Conservation (phyloP, 1,139 yeast species). For the Lizanozyma gosingica region DNA sequence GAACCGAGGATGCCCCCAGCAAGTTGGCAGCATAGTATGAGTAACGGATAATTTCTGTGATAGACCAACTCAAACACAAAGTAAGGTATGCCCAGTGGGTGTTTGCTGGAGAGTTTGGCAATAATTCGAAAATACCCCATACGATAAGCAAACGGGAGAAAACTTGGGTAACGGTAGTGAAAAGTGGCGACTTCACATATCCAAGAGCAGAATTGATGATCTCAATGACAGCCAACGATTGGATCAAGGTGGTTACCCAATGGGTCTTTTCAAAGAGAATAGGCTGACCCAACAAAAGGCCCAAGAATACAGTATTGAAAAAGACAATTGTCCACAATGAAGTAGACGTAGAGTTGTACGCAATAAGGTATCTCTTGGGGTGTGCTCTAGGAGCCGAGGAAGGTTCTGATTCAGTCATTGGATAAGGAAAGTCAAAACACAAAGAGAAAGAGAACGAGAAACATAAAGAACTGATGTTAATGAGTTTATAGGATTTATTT, state of each 20-base stretch:
- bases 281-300: constrained; percentile 45
- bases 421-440: not conserved
- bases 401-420: constrained; percentile 1
- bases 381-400: constrained; percentile 9
- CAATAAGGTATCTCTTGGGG: constrained; percentile 33
- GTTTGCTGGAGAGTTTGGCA: constrained; percentile 65
- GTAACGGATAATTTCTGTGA: constrained; percentile 85
- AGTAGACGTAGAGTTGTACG: constrained; percentile 37
- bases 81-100: constrained; percentile 54
- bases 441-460: not conserved
- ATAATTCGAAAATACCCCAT: constrained; percentile 66
- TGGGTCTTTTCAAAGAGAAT: constrained; percentile 50
- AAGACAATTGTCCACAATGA: constrained; percentile 38
- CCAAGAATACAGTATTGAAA: constrained; percentile 32
- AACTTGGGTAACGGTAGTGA: constrained; percentile 82
- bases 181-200: constrained; percentile 72
- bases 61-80: constrained; percentile 77
- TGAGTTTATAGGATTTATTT: too few relatives aligned
- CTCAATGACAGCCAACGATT: constrained; percentile 78
- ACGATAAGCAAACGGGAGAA: constrained; percentile 76
- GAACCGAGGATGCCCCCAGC: constrained; percentile 46
- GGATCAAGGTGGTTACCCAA: constrained; percentile 56
- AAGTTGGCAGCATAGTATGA: constrained; percentile 72
- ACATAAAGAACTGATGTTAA: not conserved
- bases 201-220: constrained; percentile 71